Conservation (phyloP, 2,329 filamentous ascomycete species). For the Ceratocystis eucalypticola region DNA sequence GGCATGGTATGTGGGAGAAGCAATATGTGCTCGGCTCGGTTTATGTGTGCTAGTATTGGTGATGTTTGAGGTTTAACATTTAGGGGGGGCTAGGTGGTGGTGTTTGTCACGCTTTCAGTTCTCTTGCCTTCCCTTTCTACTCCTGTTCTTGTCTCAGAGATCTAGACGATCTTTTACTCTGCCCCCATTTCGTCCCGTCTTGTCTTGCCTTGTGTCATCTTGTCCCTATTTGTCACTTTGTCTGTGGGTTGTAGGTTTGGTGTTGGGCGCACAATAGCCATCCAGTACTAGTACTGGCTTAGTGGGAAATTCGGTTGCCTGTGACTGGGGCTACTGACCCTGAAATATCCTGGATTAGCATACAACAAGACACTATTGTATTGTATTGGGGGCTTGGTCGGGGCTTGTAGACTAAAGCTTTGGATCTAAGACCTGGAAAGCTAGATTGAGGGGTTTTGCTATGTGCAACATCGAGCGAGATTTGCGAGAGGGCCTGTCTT, state of each 20-base stretch:
- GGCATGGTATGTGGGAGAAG: background rate
- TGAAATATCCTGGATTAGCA: conserved; percentile 5
- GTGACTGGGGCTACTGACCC: background rate
- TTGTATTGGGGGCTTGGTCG: background rate
- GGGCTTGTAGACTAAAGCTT: background rate
- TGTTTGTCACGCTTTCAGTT: background rate
- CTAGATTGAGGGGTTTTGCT: background rate
- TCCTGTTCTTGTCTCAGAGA: background rate
- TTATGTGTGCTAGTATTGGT: background rate
- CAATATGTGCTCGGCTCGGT: background rate
- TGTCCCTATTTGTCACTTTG: background rate
- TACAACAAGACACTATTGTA: background rate
- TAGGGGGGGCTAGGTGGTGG: background rate
- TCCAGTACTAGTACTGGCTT: too few relatives aligned
- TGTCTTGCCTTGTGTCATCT: background rate
- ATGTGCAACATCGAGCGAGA: background rate
- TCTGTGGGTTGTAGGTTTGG: background rate
- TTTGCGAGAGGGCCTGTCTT: background rate
- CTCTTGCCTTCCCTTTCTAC: background rate
- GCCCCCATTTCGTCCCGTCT: conserved; percentile 6
- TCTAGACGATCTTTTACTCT: conserved; percentile 1
- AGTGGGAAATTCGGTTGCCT: background rate
- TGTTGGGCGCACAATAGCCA: background rate
- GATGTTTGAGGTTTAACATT: conserved; percentile 7
- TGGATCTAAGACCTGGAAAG: background rate